Conservation (phyloP, 345 rosid species). For the Litchi chinensis region DNA sequence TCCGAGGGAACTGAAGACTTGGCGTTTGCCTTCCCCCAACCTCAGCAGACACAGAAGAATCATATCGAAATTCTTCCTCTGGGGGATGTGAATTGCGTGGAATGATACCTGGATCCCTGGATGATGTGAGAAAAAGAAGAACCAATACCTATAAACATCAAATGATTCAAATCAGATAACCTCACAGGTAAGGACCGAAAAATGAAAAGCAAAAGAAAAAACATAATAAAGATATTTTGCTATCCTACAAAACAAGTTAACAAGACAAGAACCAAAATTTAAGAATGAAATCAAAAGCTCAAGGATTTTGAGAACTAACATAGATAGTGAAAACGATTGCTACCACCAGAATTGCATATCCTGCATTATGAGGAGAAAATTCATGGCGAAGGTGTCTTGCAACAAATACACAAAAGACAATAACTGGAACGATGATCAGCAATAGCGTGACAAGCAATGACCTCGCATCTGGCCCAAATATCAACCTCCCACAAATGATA, state of each 20-base stretch:
- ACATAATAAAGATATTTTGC: background rate
- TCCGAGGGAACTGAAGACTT: constrained; percentile 80
- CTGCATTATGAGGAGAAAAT: constrained; percentile 74
- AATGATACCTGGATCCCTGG: constrained; percentile 92
- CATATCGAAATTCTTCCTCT: constrained; percentile 78
- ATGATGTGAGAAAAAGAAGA: constrained; percentile 87
- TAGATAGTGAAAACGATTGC: constrained; percentile 70
- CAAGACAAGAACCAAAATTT: background rate
- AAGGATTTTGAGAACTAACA: constrained; percentile 50
- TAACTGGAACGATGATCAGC: constrained; percentile 70
- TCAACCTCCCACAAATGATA: constrained; percentile 85
- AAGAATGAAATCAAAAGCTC: constrained; percentile 6
- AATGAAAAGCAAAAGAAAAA: background rate
- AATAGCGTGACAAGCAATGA: constrained; percentile 74
- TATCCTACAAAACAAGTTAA: background rate
- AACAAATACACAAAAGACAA: constrained; percentile 83
- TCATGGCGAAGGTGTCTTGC: constrained; percentile 93
- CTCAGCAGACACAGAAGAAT: constrained; percentile 58
- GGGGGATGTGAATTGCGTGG: constrained; percentile 96
- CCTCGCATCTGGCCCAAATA: constrained; percentile 96
- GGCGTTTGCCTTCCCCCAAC: constrained; percentile 87
- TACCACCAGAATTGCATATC: constrained; percentile 71
- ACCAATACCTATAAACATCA: constrained; percentile 68
- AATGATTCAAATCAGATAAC: constrained; percentile 23
- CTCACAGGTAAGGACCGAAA: constrained; percentile 11